A percentile compares a stretch with the other conserved stretches of the same genome.
Evolutionary conservation across 768 basidiomycete genomes (phyloP).

Genomic region (Butyriboletus loyo): DNA sequence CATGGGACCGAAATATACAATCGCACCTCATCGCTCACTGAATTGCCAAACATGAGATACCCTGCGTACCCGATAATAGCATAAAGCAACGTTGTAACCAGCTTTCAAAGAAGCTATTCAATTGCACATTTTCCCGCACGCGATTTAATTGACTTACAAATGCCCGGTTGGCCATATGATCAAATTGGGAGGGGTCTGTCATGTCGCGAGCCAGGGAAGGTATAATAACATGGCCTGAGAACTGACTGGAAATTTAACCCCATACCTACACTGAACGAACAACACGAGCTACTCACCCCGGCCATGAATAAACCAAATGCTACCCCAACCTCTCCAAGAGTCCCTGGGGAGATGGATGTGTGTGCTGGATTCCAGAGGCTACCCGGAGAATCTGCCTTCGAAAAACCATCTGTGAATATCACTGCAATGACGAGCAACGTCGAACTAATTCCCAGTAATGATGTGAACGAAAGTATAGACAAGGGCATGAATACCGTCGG

Average conservation of each 20-base stretch:
- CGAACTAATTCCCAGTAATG: conserved; percentile 80
- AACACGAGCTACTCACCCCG: conserved; percentile 50
- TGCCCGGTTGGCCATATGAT: conserved; percentile 79
- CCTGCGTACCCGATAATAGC: conserved; percentile 74
- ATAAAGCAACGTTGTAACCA: conserved; percentile 60
- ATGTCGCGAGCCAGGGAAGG: conserved; percentile 90
- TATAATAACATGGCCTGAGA: conserved; percentile 90
- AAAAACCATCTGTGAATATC: conserved; percentile 78
- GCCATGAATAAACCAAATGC: conserved; percentile 92
- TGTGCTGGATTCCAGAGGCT: conserved; percentile 73
- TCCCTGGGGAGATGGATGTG: conserved; percentile 59
- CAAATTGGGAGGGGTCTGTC: conserved; percentile 76
- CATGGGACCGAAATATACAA: background rate
- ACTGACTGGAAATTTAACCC: conserved; percentile 39
- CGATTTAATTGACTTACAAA: conserved; percentile 55
- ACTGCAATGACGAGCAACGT: conserved; percentile 72
- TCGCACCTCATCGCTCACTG: conserved; percentile 76
- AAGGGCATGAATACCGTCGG: conserved; percentile 87
- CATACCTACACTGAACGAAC: background rate
- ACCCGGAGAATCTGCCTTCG: conserved; percentile 70
- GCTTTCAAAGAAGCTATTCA: conserved; percentile 36
- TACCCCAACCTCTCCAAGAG: conserved; percentile 61
- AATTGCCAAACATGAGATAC: conserved; percentile 86
- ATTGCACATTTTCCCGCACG: background rate
- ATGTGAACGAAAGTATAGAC: conserved; percentile 83